Base-by-base conservation (phyloP, 257 asterid genomes). In the Handroanthus guayacan region DNA sequence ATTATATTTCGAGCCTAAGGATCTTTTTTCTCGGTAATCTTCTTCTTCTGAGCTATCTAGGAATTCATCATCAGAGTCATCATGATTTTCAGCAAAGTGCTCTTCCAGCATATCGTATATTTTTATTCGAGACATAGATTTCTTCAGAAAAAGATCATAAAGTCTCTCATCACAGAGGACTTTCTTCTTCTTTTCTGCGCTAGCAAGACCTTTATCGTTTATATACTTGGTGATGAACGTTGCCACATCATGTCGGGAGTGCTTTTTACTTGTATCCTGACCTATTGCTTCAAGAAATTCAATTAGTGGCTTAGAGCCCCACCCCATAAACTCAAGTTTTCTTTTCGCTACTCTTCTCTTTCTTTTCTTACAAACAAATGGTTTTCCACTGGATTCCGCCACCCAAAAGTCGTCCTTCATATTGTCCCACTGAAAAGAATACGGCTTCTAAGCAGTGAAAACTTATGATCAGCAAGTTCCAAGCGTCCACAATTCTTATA, bases 241-340 rank as follows among this genome's bases (percentile, higher is more conserved):
- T 5, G 89, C 82, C 86, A 90, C 92, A 67, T 90, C 98, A 68
- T 75, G 81, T 72, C 78, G 89, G n/a, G 93, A 78, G 75, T 81
- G 83, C 70, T 80, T 61, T 78, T 74, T 82, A 47, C 72, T 75
- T 57, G 97, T 81, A 81, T 93, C 93, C 87, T 82, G 78, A 64
- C 92, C 97, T 78, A 93, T 80, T 63, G 90, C 87, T 55, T 84
- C 87, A 66, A 95, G 96, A 86, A 95, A 95, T 78, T 92, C 97
- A 72, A 91, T 80, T 14, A 95, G 84, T 34, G 88, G 93, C 82
- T 74, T 88, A 50, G 99, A 95, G 11, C 90, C 97, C 99, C 99
- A 95, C 47, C 91, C 88, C 76, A 83, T 51, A 72, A 86, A 95
- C 86, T 91, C 92, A 31, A 88, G 43, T 81, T 62, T 88, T 68